Evolutionary conservation across 805 yeast genomes (phyloP).

Genomic region (Ogataea dorogensis): DNA sequence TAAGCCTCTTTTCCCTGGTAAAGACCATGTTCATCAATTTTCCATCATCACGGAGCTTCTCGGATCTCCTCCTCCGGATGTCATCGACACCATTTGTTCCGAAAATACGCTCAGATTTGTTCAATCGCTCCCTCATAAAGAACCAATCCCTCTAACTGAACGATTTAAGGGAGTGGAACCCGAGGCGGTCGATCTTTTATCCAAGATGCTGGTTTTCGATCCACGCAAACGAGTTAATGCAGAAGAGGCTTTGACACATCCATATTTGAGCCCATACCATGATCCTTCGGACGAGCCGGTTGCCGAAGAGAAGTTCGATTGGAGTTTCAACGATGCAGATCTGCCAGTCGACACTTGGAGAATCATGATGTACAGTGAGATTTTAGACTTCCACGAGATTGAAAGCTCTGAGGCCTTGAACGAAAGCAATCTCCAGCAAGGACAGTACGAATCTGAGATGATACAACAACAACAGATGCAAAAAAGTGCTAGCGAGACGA

Average conservation of each 20-base stretch:
- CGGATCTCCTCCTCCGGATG: constrained; percentile 93
- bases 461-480: constrained; percentile 27
- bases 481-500: constrained; percentile 11
- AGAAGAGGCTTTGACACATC: constrained; percentile 83
- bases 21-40: constrained; percentile 97
- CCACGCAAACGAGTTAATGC: constrained; percentile 94
- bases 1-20: constrained; percentile 95
- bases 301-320: constrained; percentile 89
- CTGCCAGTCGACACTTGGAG: constrained; percentile 98
- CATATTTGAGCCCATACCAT: constrained; percentile 91
- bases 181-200: constrained; percentile 83
- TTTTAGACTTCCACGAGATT: constrained; percentile 91
- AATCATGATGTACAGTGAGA: constrained; percentile 98
- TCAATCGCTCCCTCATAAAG: constrained; percentile 87
- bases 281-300: constrained; percentile 97
- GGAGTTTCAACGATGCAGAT: constrained; percentile 98
- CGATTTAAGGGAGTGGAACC: constrained; percentile 79
- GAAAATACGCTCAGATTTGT: constrained; percentile 94
- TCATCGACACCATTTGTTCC: constrained; percentile 91
- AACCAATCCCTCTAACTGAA: constrained; percentile 84
- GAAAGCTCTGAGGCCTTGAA: constrained; percentile 41
- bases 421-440: constrained; percentile 15
- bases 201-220: constrained; percentile 90
- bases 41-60: constrained; percentile 92
- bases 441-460: constrained; percentile 25